Conservation (phyloP, 2,329 filamentous ascomycete genomes). For the Aspergillus phoenicis region DNA sequence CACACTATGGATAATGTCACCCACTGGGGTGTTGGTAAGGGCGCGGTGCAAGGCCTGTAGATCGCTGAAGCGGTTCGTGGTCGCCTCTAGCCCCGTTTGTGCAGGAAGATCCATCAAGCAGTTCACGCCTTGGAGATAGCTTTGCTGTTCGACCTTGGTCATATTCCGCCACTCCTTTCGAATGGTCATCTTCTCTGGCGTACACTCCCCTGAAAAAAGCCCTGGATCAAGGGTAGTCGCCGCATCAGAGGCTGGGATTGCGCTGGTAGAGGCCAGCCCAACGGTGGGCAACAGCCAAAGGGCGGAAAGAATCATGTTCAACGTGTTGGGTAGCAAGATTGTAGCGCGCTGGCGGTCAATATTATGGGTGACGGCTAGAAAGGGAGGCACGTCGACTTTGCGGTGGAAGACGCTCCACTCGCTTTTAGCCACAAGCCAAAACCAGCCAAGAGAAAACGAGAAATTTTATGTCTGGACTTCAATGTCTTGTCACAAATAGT, state of each 20-base stretch:
- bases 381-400: background rate
- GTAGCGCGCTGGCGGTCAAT: no score
- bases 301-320: background rate
- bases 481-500: background rate
- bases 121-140: background rate
- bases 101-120: background rate
- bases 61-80: slow-evolving; percentile 1
- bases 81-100: background rate
- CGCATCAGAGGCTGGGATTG: background rate
- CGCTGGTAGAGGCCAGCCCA: background rate
- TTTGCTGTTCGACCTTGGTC: background rate
- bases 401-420: no score
- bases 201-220: background rate
- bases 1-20: slow-evolving; percentile 1
- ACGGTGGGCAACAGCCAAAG: background rate
- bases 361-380: background rate
- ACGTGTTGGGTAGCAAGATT: background rate
- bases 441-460: background rate
- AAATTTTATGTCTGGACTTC: background rate
- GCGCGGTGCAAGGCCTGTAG: background rate
- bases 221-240: background rate
- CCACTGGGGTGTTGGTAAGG: background rate
- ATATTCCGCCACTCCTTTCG: slow-evolving; percentile 2
- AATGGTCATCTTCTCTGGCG: background rate
- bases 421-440: background rate